Base-by-base conservation (phyloP, 257 asterid species). In the Penstemon davidsonii region DNA sequence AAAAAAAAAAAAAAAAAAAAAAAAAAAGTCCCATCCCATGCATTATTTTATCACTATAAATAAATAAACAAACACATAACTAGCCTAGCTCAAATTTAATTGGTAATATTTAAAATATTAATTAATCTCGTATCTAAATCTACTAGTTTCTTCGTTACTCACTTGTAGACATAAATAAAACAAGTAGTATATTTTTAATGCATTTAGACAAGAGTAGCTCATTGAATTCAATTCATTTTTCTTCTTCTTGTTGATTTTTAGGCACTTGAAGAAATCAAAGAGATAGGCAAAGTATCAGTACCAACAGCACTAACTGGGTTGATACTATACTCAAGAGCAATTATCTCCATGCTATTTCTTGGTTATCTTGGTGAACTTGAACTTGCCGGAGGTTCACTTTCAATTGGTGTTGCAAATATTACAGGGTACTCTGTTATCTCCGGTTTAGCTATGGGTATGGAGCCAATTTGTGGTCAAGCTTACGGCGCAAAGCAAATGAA, bases 371-470 rank as follows among this genome's bases (percentile, higher is more conserved):
- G 98, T 2, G 97, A 92, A 79, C 87, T 92, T 0, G 96, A 88
- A 55, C 95, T 93, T 0, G 99, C 99, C 0, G 99, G 96, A 0
- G 99, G 99, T 0, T 93, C 99, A 0, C 87, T 93, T 12, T 79
- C 99, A 6, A 93, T 93, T n/a, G 92, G 99, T 2, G 93, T 93
- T 7, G 97, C 98, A 1, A 92, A 92, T 75, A 92, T 92, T 55
- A 92, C 95, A 1, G 98, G 98, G 6, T 92, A 92, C 87, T 92
- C 98, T n/a, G 91, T 92, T 9, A 90, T 92, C 72, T 87, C 98
- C 4, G 98, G 99, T 15, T 68, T 93, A 5, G 97, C 99, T 36
- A 88, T 93, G 99, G 99, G 99, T 3, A 93, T 93, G 99, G 99
- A 93, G 78, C 97, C 99, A 40, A 88, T 93, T 8, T 90, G 97